These are phyloP conservation scores for Aspergillus sp. DNA, from an alignment of 2,329 filamentous ascomycete species.

Conservation along the genomic window DNA sequence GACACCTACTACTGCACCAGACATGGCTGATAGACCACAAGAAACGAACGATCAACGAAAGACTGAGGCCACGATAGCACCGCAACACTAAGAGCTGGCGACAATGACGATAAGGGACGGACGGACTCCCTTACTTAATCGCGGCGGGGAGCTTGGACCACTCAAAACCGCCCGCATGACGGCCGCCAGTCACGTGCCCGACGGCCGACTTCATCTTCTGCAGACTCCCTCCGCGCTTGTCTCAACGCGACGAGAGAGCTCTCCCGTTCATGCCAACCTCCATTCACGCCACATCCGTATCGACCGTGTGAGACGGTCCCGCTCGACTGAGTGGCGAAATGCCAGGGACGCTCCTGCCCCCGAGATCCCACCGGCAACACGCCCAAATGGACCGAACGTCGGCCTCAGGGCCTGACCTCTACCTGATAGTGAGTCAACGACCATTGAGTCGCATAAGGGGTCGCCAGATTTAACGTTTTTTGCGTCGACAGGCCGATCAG, in stretches of 20 bases:
- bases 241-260: conserved; percentile 26
- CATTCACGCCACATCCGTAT: conserved; percentile 23
- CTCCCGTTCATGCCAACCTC: conserved; percentile 26
- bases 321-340: conserved; percentile 45
- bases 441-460: conserved; percentile 14
- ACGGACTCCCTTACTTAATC: not conserved
- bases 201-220: conserved; percentile 25
- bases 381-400: conserved; percentile 43
- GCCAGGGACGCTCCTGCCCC: conserved; percentile 51
- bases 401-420: conserved; percentile 43
- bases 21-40: conserved; percentile 23
- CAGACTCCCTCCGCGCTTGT: conserved; percentile 15
- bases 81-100: conserved; percentile 10
- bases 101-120: conserved; percentile 31
- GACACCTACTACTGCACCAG: conserved; percentile 33
- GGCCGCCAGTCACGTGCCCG: conserved; percentile 24
- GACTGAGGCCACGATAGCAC: conserved; percentile 16
- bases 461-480: conserved; percentile 31
- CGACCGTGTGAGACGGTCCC: conserved; percentile 34
- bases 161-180: conserved; percentile 17
- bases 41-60: conserved; percentile 1
- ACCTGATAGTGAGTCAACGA: conserved; percentile 42
- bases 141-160: conserved; percentile 21
- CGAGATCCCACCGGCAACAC: conserved; percentile 44
- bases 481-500: conserved; percentile 66